Conservation (phyloP, 768 basidiomycete genomes). For the Lyophyllum decastes region DNA sequence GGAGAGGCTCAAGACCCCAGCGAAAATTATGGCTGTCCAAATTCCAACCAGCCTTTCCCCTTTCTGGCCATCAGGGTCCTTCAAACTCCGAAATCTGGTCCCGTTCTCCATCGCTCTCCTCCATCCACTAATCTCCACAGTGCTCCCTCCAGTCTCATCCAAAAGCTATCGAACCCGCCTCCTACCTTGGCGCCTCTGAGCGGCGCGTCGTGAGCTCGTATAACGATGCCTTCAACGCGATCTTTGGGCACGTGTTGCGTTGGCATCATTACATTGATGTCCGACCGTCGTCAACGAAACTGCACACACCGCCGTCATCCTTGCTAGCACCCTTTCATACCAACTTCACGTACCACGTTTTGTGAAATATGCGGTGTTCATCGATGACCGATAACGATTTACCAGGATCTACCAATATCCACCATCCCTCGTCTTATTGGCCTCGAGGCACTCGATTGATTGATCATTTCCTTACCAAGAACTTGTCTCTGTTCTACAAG, state of each 20-base stretch:
- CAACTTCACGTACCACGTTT: not conserved
- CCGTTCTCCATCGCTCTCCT: not conserved
- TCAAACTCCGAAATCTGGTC: slow-evolving; percentile 30
- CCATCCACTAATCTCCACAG: not conserved
- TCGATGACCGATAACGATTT: slow-evolving; percentile 20
- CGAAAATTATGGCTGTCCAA: slow-evolving; percentile 20
- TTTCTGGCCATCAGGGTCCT: slow-evolving; percentile 19
- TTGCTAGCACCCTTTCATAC: not conserved
- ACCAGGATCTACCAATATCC: slow-evolving; percentile 8
- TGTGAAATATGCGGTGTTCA: not conserved
- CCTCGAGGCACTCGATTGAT: not conserved
- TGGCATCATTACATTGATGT: slow-evolving; percentile 11
- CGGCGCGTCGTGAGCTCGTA: not conserved
- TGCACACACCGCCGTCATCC: not conserved
- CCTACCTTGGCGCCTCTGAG: not conserved
- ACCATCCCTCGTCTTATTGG: not conserved
- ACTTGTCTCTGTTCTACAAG: not conserved
- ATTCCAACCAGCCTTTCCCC: slow-evolving; percentile 18
- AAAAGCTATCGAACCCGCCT: too few relatives aligned
- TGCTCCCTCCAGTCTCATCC: not conserved
- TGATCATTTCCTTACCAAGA: slow-evolving; percentile 1
- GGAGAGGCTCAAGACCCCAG: slow-evolving; percentile 5
- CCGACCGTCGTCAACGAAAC: slow-evolving; percentile 14
- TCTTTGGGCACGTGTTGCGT: slow-evolving; percentile 5
- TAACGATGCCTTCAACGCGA: not conserved